Evolutionary conservation across 2,329 filamentous ascomycete species (phyloP), one percentile per base, ranked within the genome.

Genomic region (Fusarium brachygibbosum): DNA sequence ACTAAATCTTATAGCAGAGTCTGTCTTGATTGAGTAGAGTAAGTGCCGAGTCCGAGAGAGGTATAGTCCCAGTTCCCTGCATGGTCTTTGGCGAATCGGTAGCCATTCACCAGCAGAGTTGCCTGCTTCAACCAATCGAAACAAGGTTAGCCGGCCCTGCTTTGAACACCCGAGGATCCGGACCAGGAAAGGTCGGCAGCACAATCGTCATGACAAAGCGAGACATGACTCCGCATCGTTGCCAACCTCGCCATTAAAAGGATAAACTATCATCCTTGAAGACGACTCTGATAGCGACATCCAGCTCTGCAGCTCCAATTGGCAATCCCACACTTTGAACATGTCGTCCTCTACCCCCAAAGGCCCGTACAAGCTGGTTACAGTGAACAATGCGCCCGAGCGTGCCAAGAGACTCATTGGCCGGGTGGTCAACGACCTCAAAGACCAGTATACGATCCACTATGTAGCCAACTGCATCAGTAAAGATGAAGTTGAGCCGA

Each of bases 361-460:
- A 68, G 87, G 87, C n/a, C 88, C 88, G 7, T 91, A 84, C 79
- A 86, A 82, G 68, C 84, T 92, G 10, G 85, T 91, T 29, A 91
- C 88, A 2, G 88, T 91, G 69, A 91, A 91, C 79, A 91, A 85
- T 5, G 88, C 85, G 2, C 89, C 90, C 1, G 88, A 90, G 63
- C 83, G 89, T 57, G 90, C 90, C 34, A 86, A 88, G 78, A 79
- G 81, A 11, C 78, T 92, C 35, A 86, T 91, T 71, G 88, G 89
- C 13, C 83, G 86, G 1, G 78, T 92, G 31, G 82, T 86, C 14
- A 86, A 90, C 56, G 84, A 83, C 11, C 77, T 92, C 38, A 89
- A 88, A 75, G 88, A 90, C 61, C 80, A 80, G 40, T 91, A 91
- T 77, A 87, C 83, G 3, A 91, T 92, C 68, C 80, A 85, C 42